Evolutionary conservation across 2,329 filamentous ascomycete genomes (phyloP).

Genomic region (Talaromyces atroroseus): DNA sequence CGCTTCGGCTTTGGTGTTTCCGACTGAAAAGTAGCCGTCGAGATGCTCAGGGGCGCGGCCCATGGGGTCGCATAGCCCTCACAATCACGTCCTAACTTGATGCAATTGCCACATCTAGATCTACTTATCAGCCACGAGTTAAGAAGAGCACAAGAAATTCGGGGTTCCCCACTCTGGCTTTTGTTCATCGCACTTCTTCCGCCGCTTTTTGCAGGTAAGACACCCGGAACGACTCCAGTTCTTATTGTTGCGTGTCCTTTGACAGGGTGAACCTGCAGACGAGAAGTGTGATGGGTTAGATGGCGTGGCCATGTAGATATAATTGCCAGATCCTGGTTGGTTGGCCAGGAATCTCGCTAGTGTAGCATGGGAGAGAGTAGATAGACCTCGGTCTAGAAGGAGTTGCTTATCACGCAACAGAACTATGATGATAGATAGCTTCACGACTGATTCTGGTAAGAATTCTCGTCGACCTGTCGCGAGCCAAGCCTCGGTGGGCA

Average conservation of each 20-base stretch:
- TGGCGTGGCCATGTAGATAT: neutral
- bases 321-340: neutral
- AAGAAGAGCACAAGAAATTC: neutral
- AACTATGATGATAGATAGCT: neutral
- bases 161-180: constrained; percentile 27
- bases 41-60: constrained; percentile 30
- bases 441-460: neutral
- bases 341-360: neutral
- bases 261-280: neutral
- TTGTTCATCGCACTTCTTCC: constrained; percentile 35
- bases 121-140: constrained; percentile 10
- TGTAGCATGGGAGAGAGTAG: neutral
- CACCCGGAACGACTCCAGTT: constrained; percentile 37
- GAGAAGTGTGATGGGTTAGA: neutral
- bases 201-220: constrained; percentile 34
- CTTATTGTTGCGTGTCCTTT: constrained; percentile 22
- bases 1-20: constrained; percentile 19
- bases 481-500: neutral
- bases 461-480: no score
- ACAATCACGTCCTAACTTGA: constrained; percentile 29
- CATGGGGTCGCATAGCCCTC: constrained; percentile 36
- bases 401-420: neutral
- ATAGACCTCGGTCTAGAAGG: neutral
- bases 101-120: constrained; percentile 28
- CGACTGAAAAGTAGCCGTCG: constrained; percentile 24